A percentile compares a stretch with the other conserved stretches of the same genome.
Evolutionary conservation across 352 stramenopile species (phyloP).

Genomic region (Phytophthora kernoviae): DNA sequence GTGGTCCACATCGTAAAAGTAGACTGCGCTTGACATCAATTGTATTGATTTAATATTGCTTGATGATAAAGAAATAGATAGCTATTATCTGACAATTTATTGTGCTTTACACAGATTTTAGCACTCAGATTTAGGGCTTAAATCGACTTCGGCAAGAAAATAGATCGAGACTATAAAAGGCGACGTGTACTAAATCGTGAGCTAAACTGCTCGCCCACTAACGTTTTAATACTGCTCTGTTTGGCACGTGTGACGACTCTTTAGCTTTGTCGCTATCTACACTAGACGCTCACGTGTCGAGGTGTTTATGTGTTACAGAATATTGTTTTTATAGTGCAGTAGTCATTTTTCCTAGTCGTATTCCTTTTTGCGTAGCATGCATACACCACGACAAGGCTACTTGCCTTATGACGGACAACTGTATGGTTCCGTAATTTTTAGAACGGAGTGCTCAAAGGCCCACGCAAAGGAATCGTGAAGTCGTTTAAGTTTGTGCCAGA

Average conservation of each 20-base stretch:
- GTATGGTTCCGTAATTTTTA: neutral
- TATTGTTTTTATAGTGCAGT: too few species aligned
- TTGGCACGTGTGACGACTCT: neutral
- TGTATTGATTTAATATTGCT: too few species aligned
- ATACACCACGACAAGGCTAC: neutral
- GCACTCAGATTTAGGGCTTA: neutral
- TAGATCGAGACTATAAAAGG: neutral
- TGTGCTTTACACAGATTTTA: neutral
- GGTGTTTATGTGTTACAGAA: neutral
- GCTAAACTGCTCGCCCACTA: neutral
- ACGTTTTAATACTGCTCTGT: neutral
- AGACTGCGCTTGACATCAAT: too few species aligned
- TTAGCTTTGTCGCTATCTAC: neutral
- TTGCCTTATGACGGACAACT: neutral
- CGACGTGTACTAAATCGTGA: neutral
- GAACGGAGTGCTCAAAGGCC: neutral
- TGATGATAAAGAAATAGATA: too few species aligned
- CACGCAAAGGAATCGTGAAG: slow-evolving; percentile 4
- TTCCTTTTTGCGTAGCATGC: neutral
- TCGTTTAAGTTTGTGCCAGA: neutral
- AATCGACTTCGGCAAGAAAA: neutral
- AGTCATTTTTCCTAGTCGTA: neutral
- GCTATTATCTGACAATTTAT: too few species aligned
- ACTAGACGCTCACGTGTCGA: neutral
- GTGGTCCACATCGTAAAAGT: too few species aligned